Evolutionary conservation across 371 early-diverging fungal genomes (phyloP), one percentile per base, ranked within the genome.

Genomic region (Amoeboradix gromovi): DNA sequence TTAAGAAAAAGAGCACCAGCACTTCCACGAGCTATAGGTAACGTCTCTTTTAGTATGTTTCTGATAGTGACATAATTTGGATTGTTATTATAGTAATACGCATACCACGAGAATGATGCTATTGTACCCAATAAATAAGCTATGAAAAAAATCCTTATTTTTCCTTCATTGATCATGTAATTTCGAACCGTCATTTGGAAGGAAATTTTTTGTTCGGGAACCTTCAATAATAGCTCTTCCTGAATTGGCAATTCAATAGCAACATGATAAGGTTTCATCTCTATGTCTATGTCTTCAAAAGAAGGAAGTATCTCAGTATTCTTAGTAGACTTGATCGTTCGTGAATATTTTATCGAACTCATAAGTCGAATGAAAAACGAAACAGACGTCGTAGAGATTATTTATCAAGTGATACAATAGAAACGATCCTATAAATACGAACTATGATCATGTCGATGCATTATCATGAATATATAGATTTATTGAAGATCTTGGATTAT

Each of bases 1-100:
- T 88, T 81, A 66, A 87, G 75, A 48, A 48, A 48, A 12, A 48
- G 22, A 12, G 48, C 48, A 5, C 48, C 48, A 48, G 48, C 48
- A 22, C 48, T 48, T 48, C 48, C 48, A 12, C 48, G 5, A 22
- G 48, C 48, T 12, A 48, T 48, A 22, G 48, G 48, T 22, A 48
- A 48, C 22, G 48, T 48, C 48, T 48, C 48, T 48, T 48, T 48
- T 48, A 48, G 22, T 12, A 48, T 48, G 22, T 5, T 48, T 48
- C 48, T 5, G 22, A 48, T 48, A 12, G 48, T 48, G 22, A 22
- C 22, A 48, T 12, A 48, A 22, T 48, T 48, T 12, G 48, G 48
- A 48, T 48, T 48, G 5, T 5, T 48, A 48, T 48, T 48, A 22
- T 48, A 48, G 48, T 12, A 48, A 5, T 22, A 48, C 5, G 22